Conservation (phyloP, 495 filamentous ascomycete genomes). For the Daldinia caldariorum region DNA sequence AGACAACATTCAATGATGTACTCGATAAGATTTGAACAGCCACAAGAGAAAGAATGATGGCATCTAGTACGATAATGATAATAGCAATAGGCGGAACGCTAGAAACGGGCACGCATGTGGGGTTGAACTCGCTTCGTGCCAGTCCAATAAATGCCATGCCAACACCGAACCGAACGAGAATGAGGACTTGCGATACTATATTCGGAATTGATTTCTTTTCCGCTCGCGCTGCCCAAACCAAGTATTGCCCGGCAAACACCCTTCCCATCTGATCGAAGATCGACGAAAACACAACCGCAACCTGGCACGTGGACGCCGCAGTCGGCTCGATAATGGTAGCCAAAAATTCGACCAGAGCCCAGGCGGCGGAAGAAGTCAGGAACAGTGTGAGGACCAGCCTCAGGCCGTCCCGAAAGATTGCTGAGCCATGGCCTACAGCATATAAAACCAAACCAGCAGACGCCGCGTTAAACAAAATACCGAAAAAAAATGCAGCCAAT, state of each 20-base stretch:
- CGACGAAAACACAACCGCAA: conserved; percentile 59
- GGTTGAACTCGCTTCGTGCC: conserved; percentile 58
- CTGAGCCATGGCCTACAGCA: conserved; percentile 59
- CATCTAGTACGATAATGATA: conserved; percentile 56
- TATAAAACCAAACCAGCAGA: conserved; percentile 62
- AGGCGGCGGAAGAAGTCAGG: conserved; percentile 60
- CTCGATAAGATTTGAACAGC: conserved; percentile 50
- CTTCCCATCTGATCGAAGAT: conserved; percentile 64
- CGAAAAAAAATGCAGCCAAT: conserved; percentile 64
- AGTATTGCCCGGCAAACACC: conserved; percentile 61
- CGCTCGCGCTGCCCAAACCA: conserved; percentile 58
- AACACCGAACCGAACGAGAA: conserved; percentile 57
- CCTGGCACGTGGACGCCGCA: conserved; percentile 58
- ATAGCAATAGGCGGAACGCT: conserved; percentile 57
- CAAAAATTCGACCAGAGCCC: conserved; percentile 62
- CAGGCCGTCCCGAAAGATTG: conserved; percentile 65
- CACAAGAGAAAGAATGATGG: conserved; percentile 55
- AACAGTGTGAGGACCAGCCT: conserved; percentile 70
- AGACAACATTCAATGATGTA: conserved; percentile 37
- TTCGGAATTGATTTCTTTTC: conserved; percentile 45
- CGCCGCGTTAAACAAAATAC: conserved; percentile 63
- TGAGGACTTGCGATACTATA: conserved; percentile 53
- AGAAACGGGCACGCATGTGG: conserved; percentile 60
- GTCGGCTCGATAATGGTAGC: conserved; percentile 56
- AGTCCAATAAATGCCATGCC: conserved; percentile 62